Conservation (phyloP, 371 early-diverging fungal species). For the Lichtheimia corymbifera region DNA sequence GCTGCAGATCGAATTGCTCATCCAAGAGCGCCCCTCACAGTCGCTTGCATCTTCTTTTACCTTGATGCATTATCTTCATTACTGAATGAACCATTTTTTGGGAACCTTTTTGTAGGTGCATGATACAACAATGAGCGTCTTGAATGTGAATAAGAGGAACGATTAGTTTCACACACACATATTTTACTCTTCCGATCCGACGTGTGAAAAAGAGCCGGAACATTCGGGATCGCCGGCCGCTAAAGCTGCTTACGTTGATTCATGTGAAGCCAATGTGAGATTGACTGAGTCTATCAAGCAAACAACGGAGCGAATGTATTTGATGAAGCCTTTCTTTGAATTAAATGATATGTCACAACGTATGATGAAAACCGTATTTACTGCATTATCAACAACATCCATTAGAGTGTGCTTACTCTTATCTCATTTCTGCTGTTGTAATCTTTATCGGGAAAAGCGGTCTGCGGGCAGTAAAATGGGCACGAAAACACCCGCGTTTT, state of each 20-base stretch:
- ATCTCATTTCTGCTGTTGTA: neutral
- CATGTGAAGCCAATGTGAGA: slow-evolving; percentile 1
- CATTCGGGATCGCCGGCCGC: slow-evolving; percentile 1
- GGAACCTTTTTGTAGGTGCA: no score
- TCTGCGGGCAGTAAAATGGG: slow-evolving; percentile 11
- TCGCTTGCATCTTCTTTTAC: no score
- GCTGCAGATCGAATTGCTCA: neutral
- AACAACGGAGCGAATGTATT: neutral
- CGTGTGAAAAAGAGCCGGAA: slow-evolving; percentile 1
- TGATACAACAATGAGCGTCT: no score
- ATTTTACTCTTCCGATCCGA: slow-evolving; percentile 3
- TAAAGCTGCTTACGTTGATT: slow-evolving; percentile 1
- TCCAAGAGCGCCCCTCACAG: no score
- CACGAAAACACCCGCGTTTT: slow-evolving; percentile 14
- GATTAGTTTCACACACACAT: no score
- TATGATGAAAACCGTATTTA: neutral
- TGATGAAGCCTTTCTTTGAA: neutral
- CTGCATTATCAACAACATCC: neutral
- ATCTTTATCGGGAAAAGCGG: slow-evolving; percentile 1
- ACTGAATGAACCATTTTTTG: no score
- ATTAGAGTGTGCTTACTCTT: neutral
- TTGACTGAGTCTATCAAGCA: neutral
- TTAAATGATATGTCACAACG: neutral
- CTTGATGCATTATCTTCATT: no score
- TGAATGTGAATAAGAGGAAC: no score